Evolutionary conservation across 331 rosid genomes (phyloP), one percentile per base, ranked within the genome.

Genomic region (Ulmus americana): DNA sequence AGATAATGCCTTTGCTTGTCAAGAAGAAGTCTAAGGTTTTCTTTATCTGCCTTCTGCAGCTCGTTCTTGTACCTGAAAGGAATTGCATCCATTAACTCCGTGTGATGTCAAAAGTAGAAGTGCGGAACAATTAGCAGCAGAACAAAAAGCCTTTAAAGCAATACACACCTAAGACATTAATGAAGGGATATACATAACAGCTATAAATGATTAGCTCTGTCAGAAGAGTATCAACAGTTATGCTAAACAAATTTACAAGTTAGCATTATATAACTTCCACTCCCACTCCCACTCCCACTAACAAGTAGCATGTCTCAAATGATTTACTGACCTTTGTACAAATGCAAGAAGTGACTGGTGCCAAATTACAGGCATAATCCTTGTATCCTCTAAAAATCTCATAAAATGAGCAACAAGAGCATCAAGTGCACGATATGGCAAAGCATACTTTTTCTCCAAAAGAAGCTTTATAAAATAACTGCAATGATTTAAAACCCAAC

Each of bases 401-500:
- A 79, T 74, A 77, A 83, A 90, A 79, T 88, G 95, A 51, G 77
- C 83, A 68, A 90, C 85, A 43, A 77, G 77, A 47, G 87, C 86
- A 59, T 90, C 95, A 41, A 90, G 79, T 42, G 80, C 95, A 10
- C 91, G 86, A 62, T 80, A 85, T 9, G 95, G 95, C 81, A 90
- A 78, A 41, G 95, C 91, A 77, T 87, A 87, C 62, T 83, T 87
- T 75, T 90, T 90, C 85, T 90, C 97, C 82, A 90, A 62, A 51
- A 92, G 83, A 76, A 94, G 91, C 86, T 90, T 94, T 47, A 90
- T 90, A 76, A 89, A 94, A 76, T 89, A 89, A 80, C 99, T 89
- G 91, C 82, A 83, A 72, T 45, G 39, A 53, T 69, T 53, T 35
- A 64, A 10, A 60, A 62, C 28, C 35, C 55, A 74, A 67, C 28